Evolutionary conservation across 257 asterid genomes (phyloP), one percentile per base, ranked within the genome.

Genomic region (Ajuga chamaepitys): DNA sequence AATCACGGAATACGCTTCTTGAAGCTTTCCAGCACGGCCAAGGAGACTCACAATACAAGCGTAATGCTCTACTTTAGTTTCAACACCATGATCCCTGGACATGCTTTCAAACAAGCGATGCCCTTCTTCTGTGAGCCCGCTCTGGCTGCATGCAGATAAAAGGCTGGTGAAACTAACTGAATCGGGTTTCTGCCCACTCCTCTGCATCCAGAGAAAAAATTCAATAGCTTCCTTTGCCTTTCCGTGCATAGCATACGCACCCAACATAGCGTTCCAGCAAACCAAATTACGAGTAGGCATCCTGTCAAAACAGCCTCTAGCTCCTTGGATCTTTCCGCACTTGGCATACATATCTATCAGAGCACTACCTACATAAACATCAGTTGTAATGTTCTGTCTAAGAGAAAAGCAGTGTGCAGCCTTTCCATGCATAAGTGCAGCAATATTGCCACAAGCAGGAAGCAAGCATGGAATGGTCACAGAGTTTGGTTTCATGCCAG

Each of bases 161-260:
- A 91, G 82, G 70, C 98, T 91, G 0, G 95, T 88, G 79, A 83
- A 91, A 78, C 82, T 91, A 62, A 91, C 84, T 48, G 59, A 44
- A 67, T 86, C 96, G 3, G 98, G 90, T 79, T 85, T 85, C 64
- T 80, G 83, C 9, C 88, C 88, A 56, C 76, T 74, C 59, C 70
- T 82, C 67, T 79, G 86, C 95, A 91, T 85, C 77, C 21, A 61
- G 18, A 55, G 57, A 50, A 85, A 85, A 62, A 79, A 48, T 16
- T 75, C 81, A 56, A 76, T 82, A 48, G 95, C 96, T 69, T 91
- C 88, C 35, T 65, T 77, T 4, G 88, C 87, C 74, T 71, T 84
- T 58, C 96, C 96, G 47, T 86, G 98, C 88, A 86, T 91, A 11
- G 96, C 84, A 67, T 91, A 88, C 47, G 88, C 98, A 22, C 95